A percentile compares a stretch with the other conserved stretches of the same genome.
phyloP scores from a whole-genome alignment of 345 rosid species.

The Stellera chamaejasme region DNA sequence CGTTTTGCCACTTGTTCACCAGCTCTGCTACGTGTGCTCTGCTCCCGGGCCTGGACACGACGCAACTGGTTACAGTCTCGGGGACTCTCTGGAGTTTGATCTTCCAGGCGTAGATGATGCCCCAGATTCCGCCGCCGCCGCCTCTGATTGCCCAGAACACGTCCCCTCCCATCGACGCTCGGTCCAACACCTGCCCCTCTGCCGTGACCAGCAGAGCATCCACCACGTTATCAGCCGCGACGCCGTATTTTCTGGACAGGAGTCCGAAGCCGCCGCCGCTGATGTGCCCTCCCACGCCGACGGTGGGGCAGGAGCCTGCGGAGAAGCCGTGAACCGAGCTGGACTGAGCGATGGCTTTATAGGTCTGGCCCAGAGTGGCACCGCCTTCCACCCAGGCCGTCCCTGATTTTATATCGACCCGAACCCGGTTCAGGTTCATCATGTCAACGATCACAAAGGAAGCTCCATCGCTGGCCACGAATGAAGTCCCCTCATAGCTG shows the following conservation, averaged over 20 bases:
- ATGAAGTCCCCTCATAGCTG: slow-evolving; percentile 51
- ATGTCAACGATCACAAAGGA: slow-evolving; percentile 39
- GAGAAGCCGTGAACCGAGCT: slow-evolving; percentile 38
- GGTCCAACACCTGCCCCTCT: slow-evolving; percentile 24
- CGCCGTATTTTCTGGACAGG: slow-evolving; percentile 41
- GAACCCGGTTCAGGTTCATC: slow-evolving; percentile 32
- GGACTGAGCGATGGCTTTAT: slow-evolving; percentile 27
- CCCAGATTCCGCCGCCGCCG: slow-evolving; percentile 50
- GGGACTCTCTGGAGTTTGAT: slow-evolving; percentile 32
- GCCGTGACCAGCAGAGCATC: slow-evolving; percentile 41
- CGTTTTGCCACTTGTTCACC: slow-evolving; percentile 38
- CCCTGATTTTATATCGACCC: slow-evolving; percentile 19
- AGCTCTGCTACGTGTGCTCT: slow-evolving; percentile 16
- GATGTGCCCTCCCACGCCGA: slow-evolving; percentile 46
- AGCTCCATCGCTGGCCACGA: slow-evolving; percentile 22
- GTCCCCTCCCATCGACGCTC: slow-evolving; percentile 47
- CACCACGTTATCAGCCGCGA: slow-evolving; percentile 44
- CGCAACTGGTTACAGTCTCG: slow-evolving; percentile 28
- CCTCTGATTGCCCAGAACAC: slow-evolving; percentile 64
- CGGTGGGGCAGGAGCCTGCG: slow-evolving; percentile 47
- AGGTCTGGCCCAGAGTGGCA: slow-evolving; percentile 47
- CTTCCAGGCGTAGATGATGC: slow-evolving; percentile 47
- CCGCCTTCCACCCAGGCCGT: slow-evolving; percentile 53
- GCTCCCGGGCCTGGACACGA: slow-evolving; percentile 21
- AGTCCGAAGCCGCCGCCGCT: slow-evolving; percentile 40